phyloP scores from a whole-genome alignment of 768 basidiomycete species.

The Hemileccinum impolitum region DNA sequence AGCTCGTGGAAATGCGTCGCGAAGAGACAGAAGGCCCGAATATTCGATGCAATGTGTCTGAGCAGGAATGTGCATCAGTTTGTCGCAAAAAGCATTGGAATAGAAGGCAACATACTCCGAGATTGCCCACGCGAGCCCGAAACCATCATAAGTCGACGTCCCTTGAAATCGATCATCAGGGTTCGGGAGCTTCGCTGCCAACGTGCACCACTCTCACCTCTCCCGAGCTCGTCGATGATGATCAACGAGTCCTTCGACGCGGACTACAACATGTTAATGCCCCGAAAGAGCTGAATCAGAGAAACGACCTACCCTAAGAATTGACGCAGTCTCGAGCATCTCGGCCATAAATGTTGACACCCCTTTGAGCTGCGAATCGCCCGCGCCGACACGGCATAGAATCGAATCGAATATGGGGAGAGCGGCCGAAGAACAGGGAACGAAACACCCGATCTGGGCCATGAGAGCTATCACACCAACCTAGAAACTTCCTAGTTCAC shows the following conservation, averaged over 20 bases:
- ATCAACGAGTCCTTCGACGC: conserved; percentile 91
- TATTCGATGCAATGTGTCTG: conserved; percentile 90
- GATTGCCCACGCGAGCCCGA: conserved; percentile 98
- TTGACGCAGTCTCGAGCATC: conserved; percentile 98
- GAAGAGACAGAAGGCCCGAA: conserved; percentile 92
- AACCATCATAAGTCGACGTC: conserved; percentile 96
- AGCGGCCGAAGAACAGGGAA: conserved; percentile 83
- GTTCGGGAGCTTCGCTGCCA: background rate
- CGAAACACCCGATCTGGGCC: conserved; percentile 94
- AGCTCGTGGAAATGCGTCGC: conserved; percentile 99
- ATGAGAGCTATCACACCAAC: conserved; percentile 95
- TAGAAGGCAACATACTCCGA: conserved; percentile 68
- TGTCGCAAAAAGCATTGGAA: no score
- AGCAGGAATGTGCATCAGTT: background rate
- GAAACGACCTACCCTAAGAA: conserved; percentile 64
- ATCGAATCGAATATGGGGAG: conserved; percentile 95
- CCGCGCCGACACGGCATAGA: conserved; percentile 92
- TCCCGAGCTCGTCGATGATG: conserved; percentile 95
- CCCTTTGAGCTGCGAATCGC: conserved; percentile 96
- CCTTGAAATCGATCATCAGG: conserved; percentile 41
- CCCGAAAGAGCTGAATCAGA: background rate
- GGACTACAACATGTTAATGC: conserved; percentile 46
- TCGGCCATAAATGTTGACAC: conserved; percentile 99
- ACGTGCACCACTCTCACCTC: conserved; percentile 47
- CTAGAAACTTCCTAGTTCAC: conserved; percentile 33